Conservation (phyloP, 1,139 yeast genomes). For the Zhuliangozyma blackwelliae region DNA sequence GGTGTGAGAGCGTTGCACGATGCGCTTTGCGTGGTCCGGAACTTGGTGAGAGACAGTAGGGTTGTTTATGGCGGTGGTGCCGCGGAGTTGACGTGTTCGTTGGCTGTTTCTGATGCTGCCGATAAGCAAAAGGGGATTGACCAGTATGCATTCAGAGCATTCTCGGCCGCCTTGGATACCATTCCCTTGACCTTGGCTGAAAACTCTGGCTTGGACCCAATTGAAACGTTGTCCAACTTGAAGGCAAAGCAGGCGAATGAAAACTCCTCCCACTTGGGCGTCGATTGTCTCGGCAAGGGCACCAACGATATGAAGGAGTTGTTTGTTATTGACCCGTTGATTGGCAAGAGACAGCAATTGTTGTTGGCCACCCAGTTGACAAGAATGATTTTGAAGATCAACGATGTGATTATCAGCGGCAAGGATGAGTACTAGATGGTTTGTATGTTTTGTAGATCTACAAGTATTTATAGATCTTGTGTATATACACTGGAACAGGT, state of each 20-base stretch:
- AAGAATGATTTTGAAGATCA: conserved; percentile 94
- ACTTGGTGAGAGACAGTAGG: conserved; percentile 84
- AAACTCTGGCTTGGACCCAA: conserved; percentile 92
- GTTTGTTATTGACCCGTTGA: conserved; percentile 94
- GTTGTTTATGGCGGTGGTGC: conserved; percentile 99
- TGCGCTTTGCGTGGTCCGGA: conserved; percentile 95
- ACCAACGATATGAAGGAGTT: conserved; percentile 88
- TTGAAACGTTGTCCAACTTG: conserved; percentile 78
- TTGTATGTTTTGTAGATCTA: neutral
- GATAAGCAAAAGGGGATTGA: conserved; percentile 92
- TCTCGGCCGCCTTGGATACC: conserved; percentile 83
- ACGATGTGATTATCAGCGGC: conserved; percentile 91
- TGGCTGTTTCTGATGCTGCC: conserved; percentile 89
- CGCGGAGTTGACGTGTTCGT: conserved; percentile 88
- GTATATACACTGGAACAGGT: no score
- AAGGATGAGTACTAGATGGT: conserved; percentile 59
- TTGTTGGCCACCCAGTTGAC: conserved; percentile 94
- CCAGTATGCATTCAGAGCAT: conserved; percentile 96
- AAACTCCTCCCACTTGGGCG: conserved; percentile 70
- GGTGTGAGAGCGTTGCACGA: conserved; percentile 96
- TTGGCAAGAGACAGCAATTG: conserved; percentile 95
- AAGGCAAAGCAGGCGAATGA: conserved; percentile 84
- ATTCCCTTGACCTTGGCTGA: conserved; percentile 95
- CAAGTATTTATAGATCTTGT: conserved; percentile 9
- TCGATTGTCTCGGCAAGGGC: conserved; percentile 88